Evolutionary conservation across 2,329 filamentous ascomycete genomes (phyloP), one percentile per base, ranked within the genome.

Genomic region (Neoascochyta sp.): DNA sequence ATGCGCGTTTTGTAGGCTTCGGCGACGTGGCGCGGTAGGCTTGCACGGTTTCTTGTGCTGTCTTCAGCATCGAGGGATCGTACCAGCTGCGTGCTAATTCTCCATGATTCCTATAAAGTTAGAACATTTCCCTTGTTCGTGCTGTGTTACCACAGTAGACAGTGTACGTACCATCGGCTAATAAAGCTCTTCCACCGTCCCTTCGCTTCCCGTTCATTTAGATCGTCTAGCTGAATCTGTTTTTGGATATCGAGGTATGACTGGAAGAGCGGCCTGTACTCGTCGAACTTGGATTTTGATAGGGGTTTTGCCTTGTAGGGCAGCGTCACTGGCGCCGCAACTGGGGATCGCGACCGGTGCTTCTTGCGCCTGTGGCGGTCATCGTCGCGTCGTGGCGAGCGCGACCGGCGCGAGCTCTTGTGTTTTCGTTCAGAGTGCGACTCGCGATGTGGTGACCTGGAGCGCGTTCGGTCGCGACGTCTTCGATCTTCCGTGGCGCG

Each of bases 101-200:
- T 55, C 81, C 83, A 50, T 79, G 77, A 67, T 98, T 98, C 80
- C 80, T 83, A 60, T 52, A 62, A 36, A 61, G 67, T 78, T 60
- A 79, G 71, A 46, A 43, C 50, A 28, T 13, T 22, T 16, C 5
- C 15, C 16, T 24, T 13, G 7, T 19, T 13, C 9, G 4, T 13
- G 11, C 19, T 7, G 2, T 10, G 7, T 28, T 9, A 4, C 12
- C 7, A 7, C 2, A 19, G 7, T 9, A n/a, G n/a, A n/a, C n/a
- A n/a, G 16, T 6, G 10, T 21, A 32, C 68, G 63, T 73, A 83
- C 90, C 92, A 98, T 70, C 88, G 90, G 4, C 76, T 73, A 9
- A 90, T 62, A 52, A 96, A 98, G 58, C 87, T 90, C 73, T 95
- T 95, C 88, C 90, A 98, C 32, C 90, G 71, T 2, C 89, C 88